Percentiles rank a stretch among this genome's conserved stretches.
phyloP scores from a whole-genome alignment of 2,329 filamentous ascomycete species.

The Akanthomyces dipterigenus region DNA sequence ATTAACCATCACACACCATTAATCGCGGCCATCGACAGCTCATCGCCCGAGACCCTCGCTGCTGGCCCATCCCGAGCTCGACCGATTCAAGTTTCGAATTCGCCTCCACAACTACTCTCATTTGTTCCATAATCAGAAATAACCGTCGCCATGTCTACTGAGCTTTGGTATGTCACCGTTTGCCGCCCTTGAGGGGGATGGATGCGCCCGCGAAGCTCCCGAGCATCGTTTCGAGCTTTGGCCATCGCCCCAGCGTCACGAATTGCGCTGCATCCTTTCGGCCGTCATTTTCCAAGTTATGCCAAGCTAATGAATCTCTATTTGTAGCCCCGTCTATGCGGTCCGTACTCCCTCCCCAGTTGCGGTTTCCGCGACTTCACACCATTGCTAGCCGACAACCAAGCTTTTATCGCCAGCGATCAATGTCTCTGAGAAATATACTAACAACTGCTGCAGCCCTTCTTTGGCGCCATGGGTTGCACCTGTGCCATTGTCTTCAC shows the following conservation, averaged over 20 bases:
- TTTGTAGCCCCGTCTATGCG: slow-evolving; percentile 86
- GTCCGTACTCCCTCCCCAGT: slow-evolving; percentile 58
- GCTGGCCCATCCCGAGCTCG: slow-evolving; percentile 9
- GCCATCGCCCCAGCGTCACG: slow-evolving; percentile 1
- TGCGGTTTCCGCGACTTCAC: slow-evolving; percentile 8
- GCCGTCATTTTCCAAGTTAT: neutral
- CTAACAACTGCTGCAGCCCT: slow-evolving; percentile 52
- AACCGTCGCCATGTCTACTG: slow-evolving; percentile 62
- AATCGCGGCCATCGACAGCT: slow-evolving; percentile 14
- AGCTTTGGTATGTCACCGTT: slow-evolving; percentile 66
- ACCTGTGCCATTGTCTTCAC: slow-evolving; percentile 96
- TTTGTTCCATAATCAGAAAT: slow-evolving; percentile 19
- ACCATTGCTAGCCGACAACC: neutral
- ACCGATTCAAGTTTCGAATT: slow-evolving; percentile 10
- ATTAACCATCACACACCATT: slow-evolving; percentile 16
- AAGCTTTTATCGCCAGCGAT: neutral
- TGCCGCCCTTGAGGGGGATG: slow-evolving; percentile 13
- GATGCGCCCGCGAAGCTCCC: slow-evolving; percentile 12
- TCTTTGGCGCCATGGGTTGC: slow-evolving; percentile 97
- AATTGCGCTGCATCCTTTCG: neutral
- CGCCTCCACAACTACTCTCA: slow-evolving; percentile 11
- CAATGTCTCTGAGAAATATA: neutral
- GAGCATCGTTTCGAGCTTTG: slow-evolving; percentile 16
- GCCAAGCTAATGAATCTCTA: slow-evolving; percentile 36
- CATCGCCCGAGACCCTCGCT: slow-evolving; percentile 10